A percentile compares a stretch with the other conserved stretches of the same genome.
Conservation (phyloP, 805 yeast species). For the Ogataea glucozyma region DNA sequence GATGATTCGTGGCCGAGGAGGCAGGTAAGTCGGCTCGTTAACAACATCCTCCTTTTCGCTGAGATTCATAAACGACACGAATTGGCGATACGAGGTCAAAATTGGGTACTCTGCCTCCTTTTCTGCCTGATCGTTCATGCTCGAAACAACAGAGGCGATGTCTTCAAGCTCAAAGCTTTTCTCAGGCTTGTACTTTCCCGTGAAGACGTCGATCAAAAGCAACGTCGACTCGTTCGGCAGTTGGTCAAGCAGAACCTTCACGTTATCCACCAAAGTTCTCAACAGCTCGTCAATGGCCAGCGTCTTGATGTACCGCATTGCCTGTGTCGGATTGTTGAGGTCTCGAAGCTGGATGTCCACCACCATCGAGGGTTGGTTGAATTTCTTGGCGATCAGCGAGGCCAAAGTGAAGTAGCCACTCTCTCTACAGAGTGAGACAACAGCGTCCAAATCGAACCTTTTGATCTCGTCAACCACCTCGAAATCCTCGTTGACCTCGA, state of each 20-base stretch:
- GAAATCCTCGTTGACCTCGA: slow-evolving; percentile 36
- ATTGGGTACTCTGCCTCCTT: slow-evolving; percentile 42
- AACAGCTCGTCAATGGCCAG: slow-evolving; percentile 76
- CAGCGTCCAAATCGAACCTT: slow-evolving; percentile 66
- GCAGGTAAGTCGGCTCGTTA: slow-evolving; percentile 72
- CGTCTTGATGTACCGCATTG: slow-evolving; percentile 66
- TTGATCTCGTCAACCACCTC: slow-evolving; percentile 37
- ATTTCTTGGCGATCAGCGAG: slow-evolving; percentile 63
- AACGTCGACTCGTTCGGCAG: slow-evolving; percentile 82
- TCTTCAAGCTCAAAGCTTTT: slow-evolving; percentile 23
- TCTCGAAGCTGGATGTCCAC: slow-evolving; percentile 75
- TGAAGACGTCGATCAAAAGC: slow-evolving; percentile 80
- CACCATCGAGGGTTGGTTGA: slow-evolving; percentile 71
- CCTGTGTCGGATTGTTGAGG: slow-evolving; percentile 56
- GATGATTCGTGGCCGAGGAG: slow-evolving; percentile 86
- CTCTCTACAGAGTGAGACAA: slow-evolving; percentile 70
- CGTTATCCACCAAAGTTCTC: slow-evolving; percentile 54
- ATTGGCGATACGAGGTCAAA: slow-evolving; percentile 53
- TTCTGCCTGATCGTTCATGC: slow-evolving; percentile 5
- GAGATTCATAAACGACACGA: slow-evolving; percentile 33
- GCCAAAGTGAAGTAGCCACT: slow-evolving; percentile 69
- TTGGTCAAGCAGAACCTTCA: slow-evolving; percentile 62
- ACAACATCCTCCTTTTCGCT: slow-evolving; percentile 17
- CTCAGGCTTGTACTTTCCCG: slow-evolving; percentile 71
- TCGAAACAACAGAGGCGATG: slow-evolving; percentile 12